Base-by-base conservation (phyloP, 345 rosid genomes). In the Ceriops tagal region DNA sequence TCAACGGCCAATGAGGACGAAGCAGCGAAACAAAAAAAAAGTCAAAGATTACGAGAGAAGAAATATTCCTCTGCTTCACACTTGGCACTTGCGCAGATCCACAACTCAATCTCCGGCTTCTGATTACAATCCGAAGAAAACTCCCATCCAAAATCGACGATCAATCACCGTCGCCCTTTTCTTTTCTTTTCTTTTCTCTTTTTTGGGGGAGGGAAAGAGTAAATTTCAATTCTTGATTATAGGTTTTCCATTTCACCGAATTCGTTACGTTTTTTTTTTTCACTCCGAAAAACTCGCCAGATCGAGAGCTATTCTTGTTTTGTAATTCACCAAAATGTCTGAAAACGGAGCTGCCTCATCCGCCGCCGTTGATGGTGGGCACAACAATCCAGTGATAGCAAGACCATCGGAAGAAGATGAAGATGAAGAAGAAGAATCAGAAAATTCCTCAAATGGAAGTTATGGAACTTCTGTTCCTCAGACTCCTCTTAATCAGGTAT, bases 311-410 rank as follows among this genome's bases (percentile, higher is more conserved):
- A 55, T 22, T 55, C 6, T 21, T 22, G 30, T 9, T 8, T 21
- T 55, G 16, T 43, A 43, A 43, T 59, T 66, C 52, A 58, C 79
- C 59, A 65, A 71, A 73, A 85, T 87, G 89, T 79, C 81, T 52
- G 87, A 79, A 65, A 77, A 69, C 55, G 69, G 79, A 66, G 75
- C 16, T 4, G 43, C 11, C 16, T 16, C 47, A 4, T 5, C 34
- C 34, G 34, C 6, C 6, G 35, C 8, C 8, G 47, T 0, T 13
- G 43, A 2, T 16, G 47, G 16, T 16, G 47, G 47, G 16, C 15
- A 11, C 16, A 43, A 43, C 15, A 43, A 43, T 43, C 47, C 47
- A 43, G 47, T 43, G 47, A 43, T 43, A 11, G 47, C 47, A 13
- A 43, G 47, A 43, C 47, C 16, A 43, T 43, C 16, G 47, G 80